Evolutionary conservation across 768 basidiomycete genomes (phyloP).

Genomic region (Brasilioporus rufonigricans): DNA sequence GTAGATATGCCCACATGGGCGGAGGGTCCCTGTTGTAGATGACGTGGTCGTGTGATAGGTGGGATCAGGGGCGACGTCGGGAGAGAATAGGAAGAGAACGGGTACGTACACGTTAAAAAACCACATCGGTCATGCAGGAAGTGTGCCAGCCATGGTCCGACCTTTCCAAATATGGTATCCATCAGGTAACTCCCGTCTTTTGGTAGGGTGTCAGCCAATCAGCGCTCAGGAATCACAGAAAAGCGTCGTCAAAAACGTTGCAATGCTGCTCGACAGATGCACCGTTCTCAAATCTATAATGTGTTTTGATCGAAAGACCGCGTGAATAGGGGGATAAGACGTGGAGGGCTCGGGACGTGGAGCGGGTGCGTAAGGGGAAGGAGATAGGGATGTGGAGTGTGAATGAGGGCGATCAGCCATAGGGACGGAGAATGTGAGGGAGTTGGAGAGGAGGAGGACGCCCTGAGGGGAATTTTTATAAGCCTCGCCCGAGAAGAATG

Average conservation of each 20-base stretch:
- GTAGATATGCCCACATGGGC: constrained; percentile 8
- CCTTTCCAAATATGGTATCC: too few relatives aligned
- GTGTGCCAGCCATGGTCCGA: too few relatives aligned
- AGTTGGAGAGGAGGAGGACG: neutral
- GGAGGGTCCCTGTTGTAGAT: constrained; percentile 2
- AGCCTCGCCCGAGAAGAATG: constrained; percentile 6
- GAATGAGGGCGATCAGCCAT: neutral
- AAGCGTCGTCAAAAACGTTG: too few relatives aligned
- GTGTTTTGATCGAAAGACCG: neutral
- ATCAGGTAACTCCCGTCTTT: too few relatives aligned
- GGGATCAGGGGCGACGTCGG: too few relatives aligned
- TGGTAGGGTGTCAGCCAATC: too few relatives aligned
- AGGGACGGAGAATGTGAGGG: neutral
- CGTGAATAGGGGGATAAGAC: neutral
- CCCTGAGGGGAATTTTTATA: constrained; percentile 4
- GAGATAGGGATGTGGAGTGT: neutral
- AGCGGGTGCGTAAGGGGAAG: neutral
- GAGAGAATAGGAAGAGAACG: neutral
- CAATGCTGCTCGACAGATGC: too few relatives aligned
- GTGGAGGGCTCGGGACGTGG: neutral
- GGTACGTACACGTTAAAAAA: neutral
- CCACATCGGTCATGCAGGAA: too few relatives aligned
- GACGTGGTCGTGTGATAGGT: neutral
- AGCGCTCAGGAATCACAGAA: too few relatives aligned
- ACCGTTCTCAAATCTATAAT: neutral